Evolutionary conservation across 139 green algal genomes (phyloP), one percentile per base, ranked within the genome.

Genomic region (Chlamydomonas applanata): DNA sequence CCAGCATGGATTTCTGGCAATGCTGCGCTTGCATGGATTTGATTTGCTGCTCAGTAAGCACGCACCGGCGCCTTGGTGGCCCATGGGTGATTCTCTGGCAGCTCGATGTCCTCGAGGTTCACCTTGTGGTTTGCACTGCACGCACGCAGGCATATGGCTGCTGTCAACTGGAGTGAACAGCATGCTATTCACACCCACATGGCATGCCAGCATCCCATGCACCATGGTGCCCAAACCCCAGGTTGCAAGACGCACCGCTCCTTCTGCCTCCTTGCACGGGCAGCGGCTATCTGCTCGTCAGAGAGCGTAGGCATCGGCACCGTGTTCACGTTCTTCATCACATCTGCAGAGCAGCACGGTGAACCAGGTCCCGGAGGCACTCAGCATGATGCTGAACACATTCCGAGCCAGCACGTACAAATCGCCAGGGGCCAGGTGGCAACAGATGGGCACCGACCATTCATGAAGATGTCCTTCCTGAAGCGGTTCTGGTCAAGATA

Each of bases 21-120:
- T n/a, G n/a, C n/a, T n/a, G n/a, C n/a, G n/a, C n/a, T n/a, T n/a
- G n/a, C n/a, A n/a, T n/a, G n/a, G n/a, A n/a, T n/a, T n/a, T 62
- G 54, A 29, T 33, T 62, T 20, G 27, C 22, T 62, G 54, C 11
- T 33, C 54, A 62, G 27, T 62, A 33, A 22, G 54, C 27, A 62
- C 72, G 4, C 59, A 77, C 72, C 52, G 33, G 44, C 16, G 57
- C 44, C 57, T 82, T 88, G n/a, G 87, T 82, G 16, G 91, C 91
- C 79, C 89, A 96, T 0, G 91, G 91, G 75, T 96, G 91, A 79
- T 96, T 94, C 7, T 91, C 81, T 4, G 91, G 91, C 35, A 96
- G 83, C 40, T 94, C 88, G 14, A 95, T 73, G 9, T 91, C 80
- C 40, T 93, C 85, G 9, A 94, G 32, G 56, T 82, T 67, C 30